Conservation (phyloP, 2,329 filamentous ascomycete species). For the Pleoardoris graminearum region DNA sequence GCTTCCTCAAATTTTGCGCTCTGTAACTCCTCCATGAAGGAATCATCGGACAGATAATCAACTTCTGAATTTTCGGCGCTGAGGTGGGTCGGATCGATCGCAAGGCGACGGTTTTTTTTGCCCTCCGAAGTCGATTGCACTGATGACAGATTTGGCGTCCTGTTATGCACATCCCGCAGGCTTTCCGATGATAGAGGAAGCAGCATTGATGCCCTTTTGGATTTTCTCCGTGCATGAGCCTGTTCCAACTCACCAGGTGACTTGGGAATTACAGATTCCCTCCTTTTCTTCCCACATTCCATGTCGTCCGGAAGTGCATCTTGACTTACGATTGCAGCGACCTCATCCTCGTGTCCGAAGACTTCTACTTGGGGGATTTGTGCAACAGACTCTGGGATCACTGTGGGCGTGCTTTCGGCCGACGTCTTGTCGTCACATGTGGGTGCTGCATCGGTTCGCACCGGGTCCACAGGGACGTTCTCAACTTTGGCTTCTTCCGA, state of each 20-base stretch:
- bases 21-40: conserved; percentile 81
- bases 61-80: conserved; percentile 47
- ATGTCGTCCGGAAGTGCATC: conserved; percentile 11
- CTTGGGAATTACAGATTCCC: conserved; percentile 24
- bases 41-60: conserved; percentile 71
- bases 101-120: conserved; percentile 45
- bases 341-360: conserved; percentile 13
- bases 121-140: conserved; percentile 29
- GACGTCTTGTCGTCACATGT: conserved; percentile 37
- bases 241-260: conserved; percentile 20
- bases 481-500: conserved; percentile 24
- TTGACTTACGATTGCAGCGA: conserved; percentile 10
- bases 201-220: conserved; percentile 40
- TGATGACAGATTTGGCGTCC: conserved; percentile 23
- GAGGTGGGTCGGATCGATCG: conserved; percentile 47
- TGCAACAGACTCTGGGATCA: conserved; percentile 37
- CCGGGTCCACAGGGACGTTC: conserved; percentile 8
- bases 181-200: conserved; percentile 29
- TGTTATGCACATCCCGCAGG: conserved; percentile 21
- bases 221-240: conserved; percentile 23
- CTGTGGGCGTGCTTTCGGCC: conserved; percentile 40
- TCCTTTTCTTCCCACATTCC: conserved; percentile 13
- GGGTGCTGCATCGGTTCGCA: conserved; percentile 4
- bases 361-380: conserved; percentile 30
- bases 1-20: conserved; percentile 81